A percentile compares a stretch with the other conserved stretches of the same genome.
phyloP scores from a whole-genome alignment of 108 stramenopile genomes.

The Cyclotella distinguenda region DNA sequence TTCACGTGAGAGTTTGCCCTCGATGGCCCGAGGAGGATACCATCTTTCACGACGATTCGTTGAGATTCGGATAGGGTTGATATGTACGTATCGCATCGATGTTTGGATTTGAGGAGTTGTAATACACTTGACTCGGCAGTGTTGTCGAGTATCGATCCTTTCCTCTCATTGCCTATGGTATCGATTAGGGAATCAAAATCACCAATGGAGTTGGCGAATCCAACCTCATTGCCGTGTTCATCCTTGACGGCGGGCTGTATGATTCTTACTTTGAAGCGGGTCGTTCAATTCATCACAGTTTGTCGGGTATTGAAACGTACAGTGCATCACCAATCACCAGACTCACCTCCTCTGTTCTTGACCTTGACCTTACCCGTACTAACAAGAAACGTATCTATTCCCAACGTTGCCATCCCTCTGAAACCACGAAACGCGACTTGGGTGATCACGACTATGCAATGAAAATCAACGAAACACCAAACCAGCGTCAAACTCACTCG shows the following conservation, averaged over 20 bases:
- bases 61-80: slow-evolving; percentile 71
- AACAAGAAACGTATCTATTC: slow-evolving; percentile 60
- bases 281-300: not conserved
- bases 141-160: slow-evolving; percentile 9
- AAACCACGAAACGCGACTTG: not conserved
- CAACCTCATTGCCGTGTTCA: slow-evolving; percentile 47
- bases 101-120: slow-evolving; percentile 48
- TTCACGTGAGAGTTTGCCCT: slow-evolving; percentile 67
- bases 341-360: slow-evolving; percentile 28
- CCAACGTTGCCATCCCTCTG: slow-evolving; percentile 64
- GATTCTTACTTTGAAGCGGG: slow-evolving; percentile 39
- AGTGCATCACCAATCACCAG: not conserved
- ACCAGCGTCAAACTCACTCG: slow-evolving; percentile 39
- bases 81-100: slow-evolving; percentile 60
- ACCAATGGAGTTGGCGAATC: slow-evolving; percentile 62
- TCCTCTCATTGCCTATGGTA: slow-evolving; percentile 66
- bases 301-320: not conserved
- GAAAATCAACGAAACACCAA: not conserved
- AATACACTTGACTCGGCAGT: slow-evolving; percentile 33
- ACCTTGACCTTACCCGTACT: slow-evolving; percentile 47
- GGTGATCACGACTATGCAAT: not conserved
- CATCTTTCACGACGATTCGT: slow-evolving; percentile 61
- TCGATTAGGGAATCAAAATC: slow-evolving; percentile 79
- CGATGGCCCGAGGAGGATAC: slow-evolving; percentile 70
- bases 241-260: slow-evolving; percentile 54